phyloP scores from a whole-genome alignment of 2,329 filamentous ascomycete genomes.

The Phialophora verrucosa region DNA sequence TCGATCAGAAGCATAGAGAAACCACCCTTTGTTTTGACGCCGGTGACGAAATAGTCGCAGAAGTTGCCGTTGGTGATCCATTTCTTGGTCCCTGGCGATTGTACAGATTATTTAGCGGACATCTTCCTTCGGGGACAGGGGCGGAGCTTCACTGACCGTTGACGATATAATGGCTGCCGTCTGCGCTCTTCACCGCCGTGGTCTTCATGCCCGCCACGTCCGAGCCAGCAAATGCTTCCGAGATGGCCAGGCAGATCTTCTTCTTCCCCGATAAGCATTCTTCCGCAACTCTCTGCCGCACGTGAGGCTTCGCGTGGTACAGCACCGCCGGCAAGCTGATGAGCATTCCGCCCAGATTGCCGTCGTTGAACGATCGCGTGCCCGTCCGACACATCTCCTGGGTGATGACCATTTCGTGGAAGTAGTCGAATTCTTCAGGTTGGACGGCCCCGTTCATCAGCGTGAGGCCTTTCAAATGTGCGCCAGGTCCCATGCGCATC shows the following conservation, averaged over 20 bases:
- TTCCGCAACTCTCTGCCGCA: slow-evolving; percentile 70
- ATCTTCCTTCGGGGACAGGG: slow-evolving; percentile 56
- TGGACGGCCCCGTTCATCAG: slow-evolving; percentile 31
- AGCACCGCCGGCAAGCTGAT: slow-evolving; percentile 67
- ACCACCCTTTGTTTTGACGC: slow-evolving; percentile 76
- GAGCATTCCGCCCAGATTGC: slow-evolving; percentile 61
- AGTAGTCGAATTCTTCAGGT: slow-evolving; percentile 71
- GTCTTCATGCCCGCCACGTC: slow-evolving; percentile 69
- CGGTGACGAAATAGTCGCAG: slow-evolving; percentile 94
- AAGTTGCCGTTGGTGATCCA: slow-evolving; percentile 99
- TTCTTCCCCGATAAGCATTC: slow-evolving; percentile 70
- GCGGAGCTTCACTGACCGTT: slow-evolving; percentile 74
- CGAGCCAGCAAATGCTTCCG: slow-evolving; percentile 68
- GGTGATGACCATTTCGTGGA: slow-evolving; percentile 70
- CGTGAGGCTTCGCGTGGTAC: slow-evolving; percentile 65
- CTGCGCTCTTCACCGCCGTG: slow-evolving; percentile 64
- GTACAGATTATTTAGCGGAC: slow-evolving; percentile 42
- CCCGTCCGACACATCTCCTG: slow-evolving; percentile 74
- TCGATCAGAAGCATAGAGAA: slow-evolving; percentile 72
- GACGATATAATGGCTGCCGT: slow-evolving; percentile 60
- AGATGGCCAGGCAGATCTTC: slow-evolving; percentile 75
- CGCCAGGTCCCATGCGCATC: slow-evolving; percentile 35
- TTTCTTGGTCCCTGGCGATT: slow-evolving; percentile 87
- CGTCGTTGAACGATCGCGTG: slow-evolving; percentile 23
- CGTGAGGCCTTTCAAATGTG: slow-evolving; percentile 31